Base-by-base conservation (phyloP, 2,329 filamentous ascomycete species). In the Pseudogymnoascus sp. region DNA sequence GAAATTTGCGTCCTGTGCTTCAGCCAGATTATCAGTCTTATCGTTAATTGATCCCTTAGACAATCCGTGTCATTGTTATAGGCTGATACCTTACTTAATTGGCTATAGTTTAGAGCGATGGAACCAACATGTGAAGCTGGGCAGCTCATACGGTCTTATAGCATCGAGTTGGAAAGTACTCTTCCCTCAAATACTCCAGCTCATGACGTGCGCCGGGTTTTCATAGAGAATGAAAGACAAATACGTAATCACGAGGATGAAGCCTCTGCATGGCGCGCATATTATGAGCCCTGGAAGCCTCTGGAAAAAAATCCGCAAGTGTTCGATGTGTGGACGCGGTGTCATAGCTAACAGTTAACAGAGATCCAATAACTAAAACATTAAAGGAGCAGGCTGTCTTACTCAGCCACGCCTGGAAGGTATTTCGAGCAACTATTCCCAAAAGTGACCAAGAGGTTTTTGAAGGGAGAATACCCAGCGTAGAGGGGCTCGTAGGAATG, bases 401-500 rank as follows among this genome's bases (percentile, higher is more conserved):
- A 23, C 62, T 68, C 6, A 44, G 50, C 4, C 21, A 65, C n/a
- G 50, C 62, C 17, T 69, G 67, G 68, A 40, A 46, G 26, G 23
- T 59, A 4, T 68, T 69, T 53, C 53, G 61, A 23, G 50, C 38
- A 31, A 59, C 56, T 7, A 50, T 64, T 33, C 63, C 67, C 2
- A 35, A 63, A 37, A 64, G 63, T 21, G 65, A 68, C 15, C 66
- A 62, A 21, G 35, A 64, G 11, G 63, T 65, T 40, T 33, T 67
- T 11, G 62, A 62, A 38, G 50, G 64, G 10, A 53, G 60, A 35
- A 61, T 65, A 7, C 67, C 65, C 9, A 65, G 63, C 13, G 60
- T 66, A 2, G 37, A 65, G 4, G 67, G 65, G 5, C 35, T 68
- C 17, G 37, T 69, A 9, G 29, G 46, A 17, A 66, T 68, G 63